These are phyloP conservation scores for Nakaseomyces bracarensis DNA, from an alignment of 1,139 yeast species.

Conservation along the genomic window DNA sequence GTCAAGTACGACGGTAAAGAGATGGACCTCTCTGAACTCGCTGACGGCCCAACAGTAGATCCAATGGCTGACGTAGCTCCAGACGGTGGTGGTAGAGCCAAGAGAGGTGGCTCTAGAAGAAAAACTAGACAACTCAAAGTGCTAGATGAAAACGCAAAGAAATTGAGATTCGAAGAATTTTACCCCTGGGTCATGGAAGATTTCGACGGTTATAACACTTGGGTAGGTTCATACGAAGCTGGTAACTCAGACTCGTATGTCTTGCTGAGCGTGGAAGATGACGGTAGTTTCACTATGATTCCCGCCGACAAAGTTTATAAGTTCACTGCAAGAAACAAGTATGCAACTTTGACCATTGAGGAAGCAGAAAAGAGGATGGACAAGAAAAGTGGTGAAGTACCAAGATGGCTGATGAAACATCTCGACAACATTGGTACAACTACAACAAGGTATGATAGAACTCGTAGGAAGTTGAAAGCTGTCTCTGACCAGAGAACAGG, in stretches of 20 bases:
- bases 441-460: slow-evolving; percentile 38
- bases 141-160: slow-evolving; percentile 73
- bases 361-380: slow-evolving; percentile 97
- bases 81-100: slow-evolving; percentile 81
- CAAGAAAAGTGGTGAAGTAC: slow-evolving; percentile 60
- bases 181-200: slow-evolving; percentile 98
- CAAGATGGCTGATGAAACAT: slow-evolving; percentile 95
- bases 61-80: slow-evolving; percentile 69
- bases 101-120: slow-evolving; percentile 57
- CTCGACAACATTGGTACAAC: slow-evolving; percentile 55
- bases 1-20: slow-evolving; percentile 33
- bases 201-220: slow-evolving; percentile 86
- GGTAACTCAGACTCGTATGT: slow-evolving; percentile 84
- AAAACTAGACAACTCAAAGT: slow-evolving; percentile 79
- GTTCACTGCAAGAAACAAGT: slow-evolving; percentile 87
- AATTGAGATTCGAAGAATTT: slow-evolving; percentile 84
- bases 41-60: slow-evolving; percentile 27
- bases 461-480: slow-evolving; percentile 46
- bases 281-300: slow-evolving; percentile 78
- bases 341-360: slow-evolving; percentile 86
- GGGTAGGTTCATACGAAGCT: slow-evolving; percentile 95
- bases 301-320: slow-evolving; percentile 92
- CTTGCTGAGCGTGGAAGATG: slow-evolving; percentile 73
- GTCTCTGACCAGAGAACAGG: slow-evolving; percentile 37
- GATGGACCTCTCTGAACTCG: slow-evolving; percentile 19